phyloP scores from a whole-genome alignment of 1,139 yeast genomes.

The Zygosaccharomyces sapae region DNA sequence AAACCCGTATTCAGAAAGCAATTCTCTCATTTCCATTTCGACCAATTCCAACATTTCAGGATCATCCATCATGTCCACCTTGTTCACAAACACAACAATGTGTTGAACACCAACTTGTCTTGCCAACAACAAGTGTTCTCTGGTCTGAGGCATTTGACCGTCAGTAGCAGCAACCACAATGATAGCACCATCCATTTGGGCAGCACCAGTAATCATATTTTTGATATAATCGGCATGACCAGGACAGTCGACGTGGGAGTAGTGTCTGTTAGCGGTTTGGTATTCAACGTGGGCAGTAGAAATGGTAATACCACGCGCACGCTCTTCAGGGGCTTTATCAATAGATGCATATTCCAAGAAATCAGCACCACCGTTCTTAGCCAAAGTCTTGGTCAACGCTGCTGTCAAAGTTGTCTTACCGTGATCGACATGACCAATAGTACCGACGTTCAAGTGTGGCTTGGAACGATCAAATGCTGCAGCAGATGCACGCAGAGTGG shows the following conservation, averaged over 20 bases:
- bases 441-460: slow-evolving; percentile 96
- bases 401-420: slow-evolving; percentile 98
- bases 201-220: slow-evolving; percentile 99
- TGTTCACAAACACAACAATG: slow-evolving; percentile 95
- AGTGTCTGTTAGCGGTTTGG: slow-evolving; percentile 88
- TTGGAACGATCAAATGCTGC: slow-evolving; percentile 80
- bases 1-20: slow-evolving; percentile 82
- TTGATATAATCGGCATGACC: slow-evolving; percentile 99
- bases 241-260: slow-evolving; percentile 97
- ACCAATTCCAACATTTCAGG: slow-evolving; percentile 99
- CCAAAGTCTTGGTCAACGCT: slow-evolving; percentile 92
- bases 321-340: slow-evolving; percentile 98
- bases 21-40: slow-evolving; percentile 99
- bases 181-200: slow-evolving; percentile 99
- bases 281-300: slow-evolving; percentile 97
- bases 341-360: slow-evolving; percentile 91
- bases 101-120: slow-evolving; percentile 99
- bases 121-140: slow-evolving; percentile 96
- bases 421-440: slow-evolving; percentile 96
- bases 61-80: slow-evolving; percentile 95
- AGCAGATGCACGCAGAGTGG: slow-evolving; percentile 39
- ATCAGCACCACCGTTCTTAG: slow-evolving; percentile 84
- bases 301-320: slow-evolving; percentile 99
- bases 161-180: slow-evolving; percentile 99
- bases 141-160: slow-evolving; percentile 99